These are phyloP conservation scores for Suhomyces bolitotheri DNA, from an alignment of 1,139 yeast species.

Conservation along the genomic window DNA sequence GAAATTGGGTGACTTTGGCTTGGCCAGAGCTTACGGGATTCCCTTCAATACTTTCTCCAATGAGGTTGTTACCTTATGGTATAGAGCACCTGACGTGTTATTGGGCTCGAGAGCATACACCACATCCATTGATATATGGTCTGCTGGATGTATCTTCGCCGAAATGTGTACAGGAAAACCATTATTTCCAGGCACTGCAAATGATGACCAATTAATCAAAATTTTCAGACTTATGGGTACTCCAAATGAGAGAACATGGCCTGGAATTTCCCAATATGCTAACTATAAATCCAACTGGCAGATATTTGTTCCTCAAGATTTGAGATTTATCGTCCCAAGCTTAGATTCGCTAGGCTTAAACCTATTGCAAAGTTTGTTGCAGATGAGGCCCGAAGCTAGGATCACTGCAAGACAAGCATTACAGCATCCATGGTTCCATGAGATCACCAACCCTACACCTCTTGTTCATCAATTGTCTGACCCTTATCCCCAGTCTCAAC, in stretches of 20 bases:
- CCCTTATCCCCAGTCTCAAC: constrained; percentile 37
- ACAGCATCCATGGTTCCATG: constrained; percentile 95
- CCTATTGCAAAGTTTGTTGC: constrained; percentile 72
- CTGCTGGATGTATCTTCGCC: constrained; percentile 96
- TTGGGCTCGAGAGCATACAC: constrained; percentile 94
- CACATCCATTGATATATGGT: constrained; percentile 97
- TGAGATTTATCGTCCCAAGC: constrained; percentile 71
- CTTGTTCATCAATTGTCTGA: constrained; percentile 37
- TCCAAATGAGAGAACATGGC: constrained; percentile 95
- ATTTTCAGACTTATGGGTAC: constrained; percentile 95
- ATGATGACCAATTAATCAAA: constrained; percentile 87
- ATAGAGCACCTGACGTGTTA: constrained; percentile 95
- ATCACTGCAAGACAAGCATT: constrained; percentile 90
- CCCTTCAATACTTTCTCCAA: constrained; percentile 97
- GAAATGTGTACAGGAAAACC: constrained; percentile 99
- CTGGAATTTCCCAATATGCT: constrained; percentile 83
- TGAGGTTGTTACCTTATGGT: constrained; percentile 98
- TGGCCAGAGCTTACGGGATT: constrained; percentile 96
- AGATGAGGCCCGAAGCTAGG: constrained; percentile 89
- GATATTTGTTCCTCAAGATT: constrained; percentile 78
- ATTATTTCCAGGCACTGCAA: constrained; percentile 91
- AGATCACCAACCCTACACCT: constrained; percentile 53
- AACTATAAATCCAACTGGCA: constrained; percentile 82
- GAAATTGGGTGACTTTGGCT: constrained; percentile 95
- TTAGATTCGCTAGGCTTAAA: constrained; percentile 83